These are phyloP conservation scores for Aspergillus sp. DNA, from an alignment of 2,329 filamentous ascomycete genomes.

Conservation along the genomic window DNA sequence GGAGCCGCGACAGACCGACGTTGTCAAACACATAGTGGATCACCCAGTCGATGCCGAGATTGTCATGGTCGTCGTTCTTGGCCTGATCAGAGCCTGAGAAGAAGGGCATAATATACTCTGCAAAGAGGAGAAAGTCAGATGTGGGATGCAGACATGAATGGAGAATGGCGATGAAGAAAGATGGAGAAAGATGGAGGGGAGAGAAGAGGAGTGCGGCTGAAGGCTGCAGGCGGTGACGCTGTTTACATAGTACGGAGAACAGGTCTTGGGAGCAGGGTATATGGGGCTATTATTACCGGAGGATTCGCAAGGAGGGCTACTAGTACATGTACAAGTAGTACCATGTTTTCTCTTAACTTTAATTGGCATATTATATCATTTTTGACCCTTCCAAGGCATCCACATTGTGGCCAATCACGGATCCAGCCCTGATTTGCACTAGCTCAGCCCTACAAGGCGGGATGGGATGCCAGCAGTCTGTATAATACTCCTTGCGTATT, in stretches of 20 bases:
- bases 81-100: slow-evolving; percentile 13
- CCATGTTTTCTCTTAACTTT: no score
- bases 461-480: not conserved
- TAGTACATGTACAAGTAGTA: no score
- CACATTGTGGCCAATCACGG: not conserved
- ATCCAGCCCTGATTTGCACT: not conserved
- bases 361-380: no score
- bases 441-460: slow-evolving; percentile 24
- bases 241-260: no score
- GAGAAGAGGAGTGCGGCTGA: not conserved
- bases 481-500: no score
- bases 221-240: no score
- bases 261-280: no score
- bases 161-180: not conserved
- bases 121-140: not conserved
- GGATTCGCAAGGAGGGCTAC: no score
- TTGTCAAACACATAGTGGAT: slow-evolving; percentile 67
- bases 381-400: not conserved
- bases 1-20: slow-evolving; percentile 44
- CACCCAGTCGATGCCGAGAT: slow-evolving; percentile 78
- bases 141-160: not conserved
- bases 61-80: slow-evolving; percentile 35
- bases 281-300: no score
- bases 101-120: slow-evolving; percentile 17
- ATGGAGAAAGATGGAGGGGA: slow-evolving; percentile 1